Conservation (phyloP, 2,329 filamentous ascomycete genomes). For the Epichloe elymi region DNA sequence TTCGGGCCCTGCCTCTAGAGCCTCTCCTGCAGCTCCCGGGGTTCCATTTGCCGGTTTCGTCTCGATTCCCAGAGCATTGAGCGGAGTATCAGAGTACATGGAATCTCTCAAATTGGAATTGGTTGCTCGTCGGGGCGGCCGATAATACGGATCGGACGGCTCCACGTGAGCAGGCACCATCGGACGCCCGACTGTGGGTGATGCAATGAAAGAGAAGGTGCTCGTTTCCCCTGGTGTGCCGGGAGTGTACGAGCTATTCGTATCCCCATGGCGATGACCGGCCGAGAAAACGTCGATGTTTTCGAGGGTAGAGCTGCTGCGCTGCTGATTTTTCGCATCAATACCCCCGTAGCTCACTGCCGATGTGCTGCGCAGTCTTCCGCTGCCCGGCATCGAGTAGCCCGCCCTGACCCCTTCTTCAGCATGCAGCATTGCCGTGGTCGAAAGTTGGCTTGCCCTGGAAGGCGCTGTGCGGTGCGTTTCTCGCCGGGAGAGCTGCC, state of each 20-base stretch:
- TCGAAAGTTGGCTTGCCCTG: constrained; percentile 71
- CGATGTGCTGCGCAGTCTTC: constrained; percentile 47
- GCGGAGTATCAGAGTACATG: constrained; percentile 18
- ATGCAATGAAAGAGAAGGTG: constrained; percentile 57
- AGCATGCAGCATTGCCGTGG: constrained; percentile 62
- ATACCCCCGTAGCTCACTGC: constrained; percentile 43
- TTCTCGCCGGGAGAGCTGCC: constrained; percentile 66
- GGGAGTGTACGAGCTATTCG: constrained; percentile 53
- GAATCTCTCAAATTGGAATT: constrained; percentile 42
- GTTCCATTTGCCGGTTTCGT: constrained; percentile 15
- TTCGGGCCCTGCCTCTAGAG: constrained; percentile 24
- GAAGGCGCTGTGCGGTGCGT: constrained; percentile 51
- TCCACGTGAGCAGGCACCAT: constrained; percentile 35
- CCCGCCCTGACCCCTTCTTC: constrained; percentile 49
- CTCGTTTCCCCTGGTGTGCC: constrained; percentile 65
- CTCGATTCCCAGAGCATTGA: constrained; percentile 18
- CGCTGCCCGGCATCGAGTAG: constrained; percentile 35
- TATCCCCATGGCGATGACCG: constrained; percentile 36
- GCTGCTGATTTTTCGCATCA: constrained; percentile 29
- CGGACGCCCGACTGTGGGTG: constrained; percentile 37
- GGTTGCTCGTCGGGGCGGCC: constrained; percentile 62
- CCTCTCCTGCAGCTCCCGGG: constrained; percentile 9
- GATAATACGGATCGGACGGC: constrained; percentile 69
- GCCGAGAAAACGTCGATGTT: constrained; percentile 33
- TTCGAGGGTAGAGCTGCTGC: constrained; percentile 43